These are phyloP conservation scores for Komagataea norvegica DNA, from an alignment of 1,139 yeast genomes.

Conservation along the genomic window DNA sequence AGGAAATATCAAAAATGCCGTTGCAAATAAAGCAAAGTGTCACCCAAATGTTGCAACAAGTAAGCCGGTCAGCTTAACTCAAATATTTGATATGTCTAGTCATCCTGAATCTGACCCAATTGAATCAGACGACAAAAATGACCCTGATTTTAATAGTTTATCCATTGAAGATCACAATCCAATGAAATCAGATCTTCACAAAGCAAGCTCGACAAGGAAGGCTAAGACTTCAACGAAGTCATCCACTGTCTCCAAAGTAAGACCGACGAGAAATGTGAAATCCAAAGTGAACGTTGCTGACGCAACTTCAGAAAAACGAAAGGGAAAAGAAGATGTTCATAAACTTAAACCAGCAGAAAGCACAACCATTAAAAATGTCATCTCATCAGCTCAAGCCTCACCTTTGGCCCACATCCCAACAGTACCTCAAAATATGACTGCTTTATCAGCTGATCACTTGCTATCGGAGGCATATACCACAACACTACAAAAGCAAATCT, in stretches of 20 bases:
- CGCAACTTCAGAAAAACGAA: no score
- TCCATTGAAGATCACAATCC: background rate
- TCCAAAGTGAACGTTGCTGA: no score
- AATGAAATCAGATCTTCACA: no score
- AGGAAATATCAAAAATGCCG: no score
- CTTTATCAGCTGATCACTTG: conserved; percentile 9
- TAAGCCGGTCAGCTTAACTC: background rate
- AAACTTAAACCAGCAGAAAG: no score
- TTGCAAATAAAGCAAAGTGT: background rate
- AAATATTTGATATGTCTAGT: conserved; percentile 2
- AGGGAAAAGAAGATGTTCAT: no score
- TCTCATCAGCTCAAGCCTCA: no score
- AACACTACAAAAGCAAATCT: conserved; percentile 33
- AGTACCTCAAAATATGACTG: background rate
- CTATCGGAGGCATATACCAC: conserved; percentile 30
- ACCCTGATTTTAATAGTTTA: background rate
- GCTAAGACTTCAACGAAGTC: no score
- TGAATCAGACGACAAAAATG: conserved; percentile 1
- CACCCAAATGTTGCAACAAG: background rate
- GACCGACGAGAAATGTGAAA: no score
- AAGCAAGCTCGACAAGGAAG: no score
- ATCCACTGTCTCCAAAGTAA: no score
- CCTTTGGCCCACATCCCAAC: background rate
- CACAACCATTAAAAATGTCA: no score
- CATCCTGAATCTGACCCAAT: background rate